Evolutionary conservation across 345 rosid species (phyloP).

Genomic region (Murraya koenigii): DNA sequence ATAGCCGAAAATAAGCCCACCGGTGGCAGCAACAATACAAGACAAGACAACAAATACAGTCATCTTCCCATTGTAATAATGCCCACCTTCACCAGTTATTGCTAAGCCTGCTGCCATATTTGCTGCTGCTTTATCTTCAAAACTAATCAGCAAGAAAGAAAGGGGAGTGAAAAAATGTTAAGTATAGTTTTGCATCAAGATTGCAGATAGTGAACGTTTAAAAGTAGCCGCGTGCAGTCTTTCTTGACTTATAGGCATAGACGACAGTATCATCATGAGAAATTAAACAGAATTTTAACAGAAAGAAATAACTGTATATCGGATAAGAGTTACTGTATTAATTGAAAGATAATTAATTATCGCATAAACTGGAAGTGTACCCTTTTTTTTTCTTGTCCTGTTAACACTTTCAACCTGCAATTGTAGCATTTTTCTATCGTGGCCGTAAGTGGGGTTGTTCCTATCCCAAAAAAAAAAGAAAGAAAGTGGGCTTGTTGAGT

Average conservation of each 20-base stretch:
- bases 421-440: too few relatives aligned
- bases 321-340: too few relatives aligned
- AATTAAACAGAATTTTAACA: too few relatives aligned
- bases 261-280: too few relatives aligned
- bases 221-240: neutral
- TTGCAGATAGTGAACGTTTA: neutral
- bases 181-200: too few relatives aligned
- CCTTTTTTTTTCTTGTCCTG: rapidly evolving
- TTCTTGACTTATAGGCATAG: neutral
- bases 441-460: neutral
- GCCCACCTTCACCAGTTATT: conserved; percentile 14
- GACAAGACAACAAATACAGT: conserved; percentile 60
- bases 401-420: too few relatives aligned
- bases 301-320: too few relatives aligned
- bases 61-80: conserved; percentile 47
- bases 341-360: too few relatives aligned
- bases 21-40: conserved; percentile 83
- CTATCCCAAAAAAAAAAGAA: too few relatives aligned
- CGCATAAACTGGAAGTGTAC: too few relatives aligned
- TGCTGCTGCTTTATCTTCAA: neutral
- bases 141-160: neutral
- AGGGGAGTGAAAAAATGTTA: neutral
- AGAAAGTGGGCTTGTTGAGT: too few relatives aligned
- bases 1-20: conserved; percentile 84
- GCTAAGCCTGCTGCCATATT: conserved; percentile 47